A percentile compares a stretch with the other conserved stretches of the same genome.
Evolutionary conservation across 768 basidiomycete species (phyloP).

Genomic region (Suillus decipiens): DNA sequence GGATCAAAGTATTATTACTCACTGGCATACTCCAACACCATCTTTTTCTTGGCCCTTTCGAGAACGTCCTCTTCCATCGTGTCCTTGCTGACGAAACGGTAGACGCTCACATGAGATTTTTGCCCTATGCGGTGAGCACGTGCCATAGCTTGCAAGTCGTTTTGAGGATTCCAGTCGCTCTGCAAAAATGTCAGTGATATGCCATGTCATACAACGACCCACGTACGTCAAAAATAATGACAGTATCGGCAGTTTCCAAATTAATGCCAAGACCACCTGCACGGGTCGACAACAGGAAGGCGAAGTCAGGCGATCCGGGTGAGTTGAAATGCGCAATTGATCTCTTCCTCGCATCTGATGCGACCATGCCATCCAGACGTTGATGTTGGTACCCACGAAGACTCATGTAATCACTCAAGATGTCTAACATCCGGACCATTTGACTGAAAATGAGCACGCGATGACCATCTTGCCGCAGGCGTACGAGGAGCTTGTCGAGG

Average conservation of each 20-base stretch:
- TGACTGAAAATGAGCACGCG: constrained; percentile 99
- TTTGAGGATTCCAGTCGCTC: constrained; percentile 99
- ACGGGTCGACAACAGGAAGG: constrained; percentile 93
- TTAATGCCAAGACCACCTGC: constrained; percentile 99
- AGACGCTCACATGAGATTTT: constrained; percentile 97
- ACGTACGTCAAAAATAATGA: constrained; percentile 97
- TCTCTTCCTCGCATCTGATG: constrained; percentile 91
- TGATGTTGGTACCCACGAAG: constrained; percentile 91
- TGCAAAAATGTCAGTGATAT: constrained; percentile 34
- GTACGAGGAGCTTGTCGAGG: constrained; percentile 92
- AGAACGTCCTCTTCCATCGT: constrained; percentile 99
- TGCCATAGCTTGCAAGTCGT: constrained; percentile 99
- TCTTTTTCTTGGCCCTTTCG: constrained; percentile 98
- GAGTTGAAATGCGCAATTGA: constrained; percentile 98
- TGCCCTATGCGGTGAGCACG: constrained; percentile 99
- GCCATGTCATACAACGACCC: constrained; percentile 6
- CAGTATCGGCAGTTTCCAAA: constrained; percentile 97
- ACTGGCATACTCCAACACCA: constrained; percentile 99
- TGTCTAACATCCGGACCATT: constrained; percentile 99
- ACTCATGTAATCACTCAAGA: constrained; percentile 95
- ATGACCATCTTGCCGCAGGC: constrained; percentile 89
- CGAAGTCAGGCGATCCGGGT: constrained; percentile 91
- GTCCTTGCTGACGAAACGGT: constrained; percentile 97
- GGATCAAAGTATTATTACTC: constrained; percentile 41
- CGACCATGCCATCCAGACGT: constrained; percentile 92